Evolutionary conservation across 495 filamentous ascomycete genomes (phyloP), one percentile per base, ranked within the genome.

Genomic region (Durotheca rogersii): DNA sequence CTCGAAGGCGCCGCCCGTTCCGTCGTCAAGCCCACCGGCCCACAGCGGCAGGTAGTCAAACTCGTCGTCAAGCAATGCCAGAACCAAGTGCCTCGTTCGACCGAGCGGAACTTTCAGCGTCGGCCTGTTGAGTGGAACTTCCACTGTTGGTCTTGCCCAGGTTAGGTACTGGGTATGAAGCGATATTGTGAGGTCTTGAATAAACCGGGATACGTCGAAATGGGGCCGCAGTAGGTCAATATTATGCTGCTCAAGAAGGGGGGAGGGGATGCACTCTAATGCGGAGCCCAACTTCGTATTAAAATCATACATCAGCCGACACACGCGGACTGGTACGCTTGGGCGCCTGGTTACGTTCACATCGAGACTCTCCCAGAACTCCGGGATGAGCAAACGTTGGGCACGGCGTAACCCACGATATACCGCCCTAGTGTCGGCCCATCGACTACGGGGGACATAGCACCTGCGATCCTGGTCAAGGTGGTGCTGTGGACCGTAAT

Each of bases 1-100:
- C 29, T 74, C 66, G 31, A 69, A 76, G n/a, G 75, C 72, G 14
- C 68, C 72, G 16, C 72, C 73, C 2, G 69, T 67, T 3, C 66
- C 73, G 32, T 77, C 73, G 19, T 75, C 67, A 7, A 71, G 53
- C 7, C 73, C 73, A n/a, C 63, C 71, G 11, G 71, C 73, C 72
- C 72, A 77, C 2, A 74, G 66, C 2, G 73, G 73, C 4, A 77
- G 61, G 40, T 65, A 75, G 9, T 66, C 53, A 14, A 73, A 55
- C 60, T 75, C 73, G 5, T 63, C 53, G n/a, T 69, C 60, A 12
- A 60, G 53, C 6, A 74, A 53, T 2, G 32, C 36, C 1, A 73
- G 56, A 5, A 68, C 27, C 0, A 72, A 37, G 36, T 73, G 67
- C 11, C 62, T 55, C 0, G 67, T 58, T 21, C 51, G 43, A 7